Percentiles rank a stretch among this genome's conserved stretches.
phyloP scores from a whole-genome alignment of 2,329 filamentous ascomycete genomes.

The Mariannaea elegans region DNA sequence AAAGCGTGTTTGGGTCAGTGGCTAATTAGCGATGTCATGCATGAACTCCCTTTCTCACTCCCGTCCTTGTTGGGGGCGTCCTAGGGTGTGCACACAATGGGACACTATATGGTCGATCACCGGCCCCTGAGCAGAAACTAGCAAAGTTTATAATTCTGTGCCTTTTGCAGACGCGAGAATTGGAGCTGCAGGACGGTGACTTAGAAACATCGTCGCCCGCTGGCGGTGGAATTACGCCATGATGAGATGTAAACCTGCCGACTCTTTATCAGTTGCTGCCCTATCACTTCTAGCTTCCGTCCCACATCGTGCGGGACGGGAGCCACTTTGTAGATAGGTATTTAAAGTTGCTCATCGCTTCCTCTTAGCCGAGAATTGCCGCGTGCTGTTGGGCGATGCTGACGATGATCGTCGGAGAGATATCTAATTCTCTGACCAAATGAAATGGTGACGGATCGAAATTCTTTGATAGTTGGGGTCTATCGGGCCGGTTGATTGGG shows the following conservation, averaged over 20 bases:
- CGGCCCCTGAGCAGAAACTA: conserved; percentile 6
- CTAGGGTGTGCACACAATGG: conserved; percentile 6
- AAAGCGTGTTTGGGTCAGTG: conserved; percentile 18
- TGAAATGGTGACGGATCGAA: conserved; percentile 11
- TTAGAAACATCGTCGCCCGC: background rate
- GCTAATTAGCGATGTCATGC: conserved; percentile 37
- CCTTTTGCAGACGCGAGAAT: conserved; percentile 8
- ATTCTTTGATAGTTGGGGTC: background rate
- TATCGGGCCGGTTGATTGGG: conserved; percentile 3
- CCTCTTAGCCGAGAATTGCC: conserved; percentile 18
- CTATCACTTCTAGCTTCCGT: conserved; percentile 31
- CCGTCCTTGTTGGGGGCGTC: conserved; percentile 11
- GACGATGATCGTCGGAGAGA: conserved; percentile 1
- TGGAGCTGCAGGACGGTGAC: conserved; percentile 8
- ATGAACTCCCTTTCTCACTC: conserved; percentile 33
- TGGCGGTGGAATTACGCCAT: conserved; percentile 20
- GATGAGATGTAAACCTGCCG: conserved; percentile 16
- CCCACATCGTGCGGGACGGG: conserved; percentile 35
- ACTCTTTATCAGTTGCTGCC: conserved; percentile 36
- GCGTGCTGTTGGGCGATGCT: conserved; percentile 1
- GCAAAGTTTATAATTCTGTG: conserved; percentile 12
- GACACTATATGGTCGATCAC: conserved; percentile 1
- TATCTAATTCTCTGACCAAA: conserved; percentile 9
- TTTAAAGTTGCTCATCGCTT: conserved; percentile 19
- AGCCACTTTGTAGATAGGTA: conserved; percentile 37